A percentile compares a stretch with the other conserved stretches of the same genome.
Conservation (phyloP, 75 land plant genomes). For the Sequoiadendron giganteum region DNA sequence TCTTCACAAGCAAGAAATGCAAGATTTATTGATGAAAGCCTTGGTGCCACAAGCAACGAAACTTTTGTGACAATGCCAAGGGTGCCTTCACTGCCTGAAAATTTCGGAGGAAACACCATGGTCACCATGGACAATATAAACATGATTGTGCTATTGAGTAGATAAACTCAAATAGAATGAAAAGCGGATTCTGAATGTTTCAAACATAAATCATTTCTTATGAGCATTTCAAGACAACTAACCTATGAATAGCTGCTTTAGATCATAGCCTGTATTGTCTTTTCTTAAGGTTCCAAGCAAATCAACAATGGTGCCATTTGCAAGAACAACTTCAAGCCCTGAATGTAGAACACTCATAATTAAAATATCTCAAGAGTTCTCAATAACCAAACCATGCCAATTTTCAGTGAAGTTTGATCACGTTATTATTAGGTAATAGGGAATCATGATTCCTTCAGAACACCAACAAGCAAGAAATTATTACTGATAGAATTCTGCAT, state of each 20-base stretch:
- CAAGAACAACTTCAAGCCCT: constrained; percentile 96
- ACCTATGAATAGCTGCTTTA: constrained; percentile 98
- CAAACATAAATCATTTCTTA: neutral
- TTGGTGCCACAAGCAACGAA: constrained; percentile 79
- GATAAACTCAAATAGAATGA: neutral
- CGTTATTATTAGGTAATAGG: neutral
- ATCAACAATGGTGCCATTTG: constrained; percentile 88
- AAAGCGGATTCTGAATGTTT: neutral
- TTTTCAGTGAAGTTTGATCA: neutral
- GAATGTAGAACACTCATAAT: neutral
- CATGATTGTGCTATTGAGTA: neutral
- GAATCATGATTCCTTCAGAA: neutral
- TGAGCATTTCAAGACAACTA: neutral
- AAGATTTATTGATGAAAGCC: constrained; percentile 74
- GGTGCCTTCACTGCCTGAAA: constrained; percentile 89
- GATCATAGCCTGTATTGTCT: constrained; percentile 98
- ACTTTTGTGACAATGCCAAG: constrained; percentile 93
- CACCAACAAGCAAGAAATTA: neutral
- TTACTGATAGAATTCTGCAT: neutral
- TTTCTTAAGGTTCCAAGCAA: constrained; percentile 88
- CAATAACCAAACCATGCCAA: neutral
- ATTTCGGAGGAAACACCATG: constrained; percentile 2
- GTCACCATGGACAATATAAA: neutral
- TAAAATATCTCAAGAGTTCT: neutral
- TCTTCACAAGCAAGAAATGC: constrained; percentile 90